phyloP scores from a whole-genome alignment of 768 basidiomycete genomes.

The Boletus speciosus region DNA sequence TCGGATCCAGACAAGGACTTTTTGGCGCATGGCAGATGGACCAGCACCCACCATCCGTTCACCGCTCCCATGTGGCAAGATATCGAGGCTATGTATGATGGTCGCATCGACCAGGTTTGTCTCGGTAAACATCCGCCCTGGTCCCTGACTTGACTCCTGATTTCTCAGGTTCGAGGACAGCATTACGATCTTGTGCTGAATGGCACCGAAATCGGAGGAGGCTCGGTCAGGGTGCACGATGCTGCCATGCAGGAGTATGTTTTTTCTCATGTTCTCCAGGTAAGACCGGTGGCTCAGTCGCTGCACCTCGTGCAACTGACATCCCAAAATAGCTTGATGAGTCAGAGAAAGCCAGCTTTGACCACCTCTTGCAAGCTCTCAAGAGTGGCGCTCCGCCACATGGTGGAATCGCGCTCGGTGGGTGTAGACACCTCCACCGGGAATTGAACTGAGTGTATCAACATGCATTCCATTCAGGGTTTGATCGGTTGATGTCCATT shows the following conservation, averaged over 20 bases:
- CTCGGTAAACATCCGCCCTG: not conserved
- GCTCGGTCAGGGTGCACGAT: constrained; percentile 91
- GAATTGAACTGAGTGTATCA: constrained; percentile 4
- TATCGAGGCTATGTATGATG: constrained; percentile 68
- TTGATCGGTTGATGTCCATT: constrained; percentile 91
- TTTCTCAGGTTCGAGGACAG: constrained; percentile 79
- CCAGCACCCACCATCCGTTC: constrained; percentile 93
- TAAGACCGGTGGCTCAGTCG: constrained; percentile 31
- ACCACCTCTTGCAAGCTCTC: constrained; percentile 83
- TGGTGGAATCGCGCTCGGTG: constrained; percentile 91
- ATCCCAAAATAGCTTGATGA: constrained; percentile 58
- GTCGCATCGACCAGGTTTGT: constrained; percentile 56
- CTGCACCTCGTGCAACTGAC: constrained; percentile 11
- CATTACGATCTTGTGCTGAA: constrained; percentile 96
- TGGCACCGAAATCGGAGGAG: constrained; percentile 91
- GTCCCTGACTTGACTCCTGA: constrained; percentile 1
- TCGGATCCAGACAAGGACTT: constrained; percentile 86
- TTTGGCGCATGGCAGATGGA: constrained; percentile 84
- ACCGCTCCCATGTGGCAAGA: constrained; percentile 95
- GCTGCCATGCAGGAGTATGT: constrained; percentile 82
- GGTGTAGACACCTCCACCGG: constrained; percentile 18
- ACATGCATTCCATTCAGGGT: constrained; percentile 49
- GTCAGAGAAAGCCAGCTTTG: constrained; percentile 70
- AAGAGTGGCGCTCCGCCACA: constrained; percentile 92
- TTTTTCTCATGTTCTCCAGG: constrained; percentile 73